Conservation (phyloP, 23 red algal genomes). For the Chondrus crispus region DNA sequence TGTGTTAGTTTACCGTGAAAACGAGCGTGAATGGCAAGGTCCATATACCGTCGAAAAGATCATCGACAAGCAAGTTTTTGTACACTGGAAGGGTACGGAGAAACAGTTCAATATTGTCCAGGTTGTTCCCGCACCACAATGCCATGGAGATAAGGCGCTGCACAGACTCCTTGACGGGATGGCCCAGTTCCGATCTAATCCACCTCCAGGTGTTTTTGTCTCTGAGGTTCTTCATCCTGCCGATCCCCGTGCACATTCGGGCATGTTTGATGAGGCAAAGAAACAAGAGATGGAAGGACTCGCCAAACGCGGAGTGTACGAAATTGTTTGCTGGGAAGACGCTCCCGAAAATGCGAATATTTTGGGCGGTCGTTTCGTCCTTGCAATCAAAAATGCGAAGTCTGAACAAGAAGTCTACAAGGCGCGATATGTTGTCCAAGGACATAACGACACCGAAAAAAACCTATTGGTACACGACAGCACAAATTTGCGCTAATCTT, state of each 20-base stretch:
- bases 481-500: not conserved
- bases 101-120: too few relatives aligned
- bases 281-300: not conserved
- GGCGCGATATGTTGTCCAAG: constrained; percentile 7
- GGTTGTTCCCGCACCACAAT: not conserved
- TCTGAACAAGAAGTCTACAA: constrained; percentile 16
- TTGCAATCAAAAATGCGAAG: not conserved
- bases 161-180: not conserved
- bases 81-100: not conserved
- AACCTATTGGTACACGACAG: not conserved
- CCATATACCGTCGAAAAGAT: not conserved
- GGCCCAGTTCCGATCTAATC: not conserved
- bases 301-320: not conserved
- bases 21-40: too few relatives aligned
- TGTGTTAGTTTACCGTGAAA: not conserved
- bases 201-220: not conserved
- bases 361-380: constrained; percentile 12
- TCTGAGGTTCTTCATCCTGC: not conserved
- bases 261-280: not conserved
- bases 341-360: not conserved
- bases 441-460: not conserved
- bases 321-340: not conserved
- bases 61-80: not conserved
- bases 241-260: not conserved
- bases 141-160: not conserved